Percentiles rank a stretch among this genome's conserved stretches.
These are phyloP conservation scores for Dothideomycetes sp. DNA, from an alignment of 2,329 filamentous ascomycete species.

Conservation along the genomic window DNA sequence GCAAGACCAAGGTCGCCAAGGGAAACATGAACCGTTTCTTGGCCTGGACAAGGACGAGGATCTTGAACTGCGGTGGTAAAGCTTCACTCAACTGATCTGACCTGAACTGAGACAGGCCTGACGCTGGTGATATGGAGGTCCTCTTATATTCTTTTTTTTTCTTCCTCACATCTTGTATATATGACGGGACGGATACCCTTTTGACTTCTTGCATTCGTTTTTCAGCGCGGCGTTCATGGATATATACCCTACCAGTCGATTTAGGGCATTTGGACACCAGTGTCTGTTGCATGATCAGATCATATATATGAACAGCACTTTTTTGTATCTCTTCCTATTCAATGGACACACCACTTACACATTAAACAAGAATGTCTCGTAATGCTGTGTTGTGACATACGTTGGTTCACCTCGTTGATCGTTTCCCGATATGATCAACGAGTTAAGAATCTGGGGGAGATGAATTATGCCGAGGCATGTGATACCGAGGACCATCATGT, in stretches of 20 bases:
- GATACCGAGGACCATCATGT: conserved; percentile 4
- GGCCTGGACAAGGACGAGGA: conserved; percentile 47
- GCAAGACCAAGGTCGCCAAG: conserved; percentile 29
- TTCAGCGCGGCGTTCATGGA: conserved; percentile 12
- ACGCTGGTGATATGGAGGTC: no score
- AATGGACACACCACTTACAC: no score
- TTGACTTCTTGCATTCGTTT: conserved; percentile 9
- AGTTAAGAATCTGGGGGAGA: conserved; percentile 9
- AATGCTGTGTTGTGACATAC: no score
- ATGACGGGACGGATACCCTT: background rate
- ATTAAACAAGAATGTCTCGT: no score
- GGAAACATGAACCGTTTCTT: conserved; percentile 46
- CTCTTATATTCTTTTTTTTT: background rate
- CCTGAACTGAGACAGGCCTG: no score
- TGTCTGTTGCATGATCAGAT: no score
- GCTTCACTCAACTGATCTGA: background rate
- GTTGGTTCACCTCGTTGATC: no score
- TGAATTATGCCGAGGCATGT: conserved; percentile 9
- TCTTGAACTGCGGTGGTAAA: conserved; percentile 39
- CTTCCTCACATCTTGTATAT: background rate
- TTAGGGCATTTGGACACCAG: no score
- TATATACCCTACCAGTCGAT: no score
- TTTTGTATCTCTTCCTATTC: no score
- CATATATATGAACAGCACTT: no score
- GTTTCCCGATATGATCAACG: no score